A percentile compares a stretch with the other conserved stretches of the same genome.
phyloP scores from a whole-genome alignment of 768 basidiomycete species.

The Tubosaeta sp. region DNA sequence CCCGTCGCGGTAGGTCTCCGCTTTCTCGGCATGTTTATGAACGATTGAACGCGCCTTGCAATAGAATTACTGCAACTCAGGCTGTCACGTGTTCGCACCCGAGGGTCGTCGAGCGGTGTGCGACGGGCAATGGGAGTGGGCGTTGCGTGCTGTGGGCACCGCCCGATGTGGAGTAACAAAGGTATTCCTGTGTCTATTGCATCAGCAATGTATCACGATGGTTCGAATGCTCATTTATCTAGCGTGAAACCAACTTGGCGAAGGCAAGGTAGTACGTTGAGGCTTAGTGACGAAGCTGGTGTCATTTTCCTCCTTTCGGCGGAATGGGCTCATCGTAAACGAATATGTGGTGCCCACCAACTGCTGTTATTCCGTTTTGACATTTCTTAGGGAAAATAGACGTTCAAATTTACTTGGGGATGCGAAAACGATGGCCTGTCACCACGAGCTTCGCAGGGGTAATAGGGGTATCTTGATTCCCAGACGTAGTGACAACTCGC shows the following conservation, averaged over 20 bases:
- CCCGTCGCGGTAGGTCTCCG: conserved; percentile 41
- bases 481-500: too few relatives aligned
- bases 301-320: too few relatives aligned
- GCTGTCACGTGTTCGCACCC: conserved; percentile 92
- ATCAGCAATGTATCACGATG: neutral
- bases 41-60: neutral
- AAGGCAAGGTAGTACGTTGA: neutral
- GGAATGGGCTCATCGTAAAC: too few relatives aligned
- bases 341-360: too few relatives aligned
- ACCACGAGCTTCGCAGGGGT: too few relatives aligned
- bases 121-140: conserved; percentile 75
- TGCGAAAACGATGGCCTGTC: too few relatives aligned
- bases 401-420: too few relatives aligned
- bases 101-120: conserved; percentile 65
- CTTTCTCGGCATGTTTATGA: neutral
- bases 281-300: neutral
- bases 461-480: too few relatives aligned
- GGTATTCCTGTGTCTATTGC: neutral
- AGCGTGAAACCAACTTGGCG: neutral
- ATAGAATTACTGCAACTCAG: conserved; percentile 75
- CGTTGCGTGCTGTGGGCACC: conserved; percentile 80
- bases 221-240: too few relatives aligned
- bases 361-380: too few relatives aligned
- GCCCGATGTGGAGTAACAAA: conserved; percentile 12
- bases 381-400: too few relatives aligned